Evolutionary conservation across 169 alveolate species (phyloP), one percentile per base, ranked within the genome.

Genomic region (Plasmodium relictum): DNA sequence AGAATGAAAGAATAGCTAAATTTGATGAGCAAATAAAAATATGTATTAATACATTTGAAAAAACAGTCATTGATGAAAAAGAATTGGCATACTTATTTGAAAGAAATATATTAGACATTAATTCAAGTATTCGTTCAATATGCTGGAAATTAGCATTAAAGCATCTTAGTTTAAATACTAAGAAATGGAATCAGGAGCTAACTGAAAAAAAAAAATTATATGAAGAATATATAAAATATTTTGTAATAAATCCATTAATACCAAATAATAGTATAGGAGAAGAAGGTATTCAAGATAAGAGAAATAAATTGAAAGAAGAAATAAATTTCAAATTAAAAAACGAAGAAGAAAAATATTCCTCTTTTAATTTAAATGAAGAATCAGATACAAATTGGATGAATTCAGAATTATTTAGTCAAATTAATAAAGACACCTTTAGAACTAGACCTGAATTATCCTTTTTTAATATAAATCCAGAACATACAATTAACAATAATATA

Each of bases 331-430:
- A 54, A 54, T 54, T 14, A 54, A 16, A 16, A 54, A 50, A 18
- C 22, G 74, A 62, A 42, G 69, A 63, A 20, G 74, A 50, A 16
- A 62, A 45, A 5, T 16, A 42, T 41, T 0, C 48, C 20, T 74
- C 88, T 16, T 26, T 62, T n/a, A 39, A 59, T 14, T n/a, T 59
- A 31, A 58, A 78, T 22, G 76, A 78, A 48, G 74, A 66, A 41
- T 78, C 89, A 48, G 74, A 66, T 16, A 31, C 41, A 8, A 70
- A 83, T 45, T 22, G 50, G 44, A 41, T 69, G 12, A 56, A 86
- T 73, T 86, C 88, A 22, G 92, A 86, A 86, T 71, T 86, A 68
- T 86, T 86, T 42, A 86, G 92, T 65, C 92, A 86, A 86, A 86
- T 86, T 50, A 86, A 86, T 59, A 86, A 86, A 73, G 92, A 86